Evolutionary conservation across 1,284 basidiomycete species (phyloP).

Genomic region (Bjerkandera adusta): DNA sequence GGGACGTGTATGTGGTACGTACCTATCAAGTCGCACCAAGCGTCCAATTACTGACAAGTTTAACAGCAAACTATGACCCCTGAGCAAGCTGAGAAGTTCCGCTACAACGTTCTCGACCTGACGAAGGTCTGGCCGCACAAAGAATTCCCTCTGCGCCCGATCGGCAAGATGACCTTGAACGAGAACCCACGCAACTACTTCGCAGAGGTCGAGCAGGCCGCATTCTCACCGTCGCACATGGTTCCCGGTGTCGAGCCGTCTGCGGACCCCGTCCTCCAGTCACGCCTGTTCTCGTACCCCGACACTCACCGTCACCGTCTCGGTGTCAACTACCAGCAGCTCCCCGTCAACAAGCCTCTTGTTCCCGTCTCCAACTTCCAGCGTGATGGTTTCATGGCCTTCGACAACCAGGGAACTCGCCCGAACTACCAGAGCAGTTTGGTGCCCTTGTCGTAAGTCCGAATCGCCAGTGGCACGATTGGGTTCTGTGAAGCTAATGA

Average conservation of each 20-base stretch:
- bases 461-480: not conserved
- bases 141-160: conserved; percentile 82
- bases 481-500: not conserved
- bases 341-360: conserved; percentile 86
- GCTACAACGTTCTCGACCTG: conserved; percentile 86
- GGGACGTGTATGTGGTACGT: conserved; percentile 68
- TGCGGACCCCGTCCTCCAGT: conserved; percentile 89
- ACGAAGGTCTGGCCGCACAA: conserved; percentile 89
- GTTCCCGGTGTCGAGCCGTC: conserved; percentile 88
- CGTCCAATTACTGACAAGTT: not conserved
- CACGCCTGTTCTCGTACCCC: conserved; percentile 93
- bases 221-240: conserved; percentile 85
- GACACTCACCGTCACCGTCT: conserved; percentile 91
- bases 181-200: conserved; percentile 87
- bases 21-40: not conserved
- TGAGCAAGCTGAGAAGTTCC: conserved; percentile 87
- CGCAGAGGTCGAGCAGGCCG: conserved; percentile 83
- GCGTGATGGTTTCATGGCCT: conserved; percentile 67
- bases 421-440: conserved; percentile 87
- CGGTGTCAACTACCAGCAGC: conserved; percentile 84
- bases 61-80: conserved; percentile 85
- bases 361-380: conserved; percentile 85
- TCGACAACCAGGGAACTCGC: conserved; percentile 77
- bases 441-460: conserved; percentile 54
- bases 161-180: conserved; percentile 87